Percentiles rank a stretch among this genome's conserved stretches.
Evolutionary conservation across 192 early-diverging fungal genomes (phyloP).

Genomic region (Dimargaris verticillata): DNA sequence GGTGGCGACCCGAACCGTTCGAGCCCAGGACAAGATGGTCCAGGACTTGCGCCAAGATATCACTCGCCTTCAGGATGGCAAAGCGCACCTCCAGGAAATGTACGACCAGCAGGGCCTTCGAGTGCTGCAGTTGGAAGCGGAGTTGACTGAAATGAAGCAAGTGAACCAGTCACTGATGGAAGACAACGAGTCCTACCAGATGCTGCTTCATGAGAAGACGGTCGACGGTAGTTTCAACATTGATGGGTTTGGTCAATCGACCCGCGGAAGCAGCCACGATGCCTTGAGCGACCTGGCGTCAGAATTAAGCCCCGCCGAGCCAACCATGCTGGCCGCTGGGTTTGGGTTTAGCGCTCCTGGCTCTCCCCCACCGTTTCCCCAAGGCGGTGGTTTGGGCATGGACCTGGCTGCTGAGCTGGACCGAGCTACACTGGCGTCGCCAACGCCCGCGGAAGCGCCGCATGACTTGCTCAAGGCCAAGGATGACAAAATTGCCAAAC

Average conservation of each 20-base stretch:
- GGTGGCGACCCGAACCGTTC: conserved; percentile 8
- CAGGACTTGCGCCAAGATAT: background rate
- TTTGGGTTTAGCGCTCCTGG: background rate
- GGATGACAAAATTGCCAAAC: conserved; percentile 23
- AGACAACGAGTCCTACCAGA: conserved; percentile 68
- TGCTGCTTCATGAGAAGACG: conserved; percentile 62
- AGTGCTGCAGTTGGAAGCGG: conserved; percentile 16
- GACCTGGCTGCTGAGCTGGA: conserved; percentile 29
- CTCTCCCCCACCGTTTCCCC: background rate
- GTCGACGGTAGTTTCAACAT: conserved; percentile 60
- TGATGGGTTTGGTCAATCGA: background rate
- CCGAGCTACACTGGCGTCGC: conserved; percentile 1
- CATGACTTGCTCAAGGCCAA: background rate
- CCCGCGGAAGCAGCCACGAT: background rate
- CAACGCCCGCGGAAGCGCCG: background rate
- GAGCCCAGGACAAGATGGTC: background rate
- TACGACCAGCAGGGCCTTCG: conserved; percentile 20
- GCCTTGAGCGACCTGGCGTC: background rate
- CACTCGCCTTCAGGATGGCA: conserved; percentile 13
- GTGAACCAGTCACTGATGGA: conserved; percentile 55
- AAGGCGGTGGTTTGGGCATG: background rate
- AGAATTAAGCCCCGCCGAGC: background rate
- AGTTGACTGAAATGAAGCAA: conserved; percentile 36
- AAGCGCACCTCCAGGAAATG: conserved; percentile 18
- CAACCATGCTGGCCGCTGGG: background rate